Evolutionary conservation across 345 rosid species (phyloP), one percentile per base, ranked within the genome.

Genomic region (Anastatica hierochuntica): DNA sequence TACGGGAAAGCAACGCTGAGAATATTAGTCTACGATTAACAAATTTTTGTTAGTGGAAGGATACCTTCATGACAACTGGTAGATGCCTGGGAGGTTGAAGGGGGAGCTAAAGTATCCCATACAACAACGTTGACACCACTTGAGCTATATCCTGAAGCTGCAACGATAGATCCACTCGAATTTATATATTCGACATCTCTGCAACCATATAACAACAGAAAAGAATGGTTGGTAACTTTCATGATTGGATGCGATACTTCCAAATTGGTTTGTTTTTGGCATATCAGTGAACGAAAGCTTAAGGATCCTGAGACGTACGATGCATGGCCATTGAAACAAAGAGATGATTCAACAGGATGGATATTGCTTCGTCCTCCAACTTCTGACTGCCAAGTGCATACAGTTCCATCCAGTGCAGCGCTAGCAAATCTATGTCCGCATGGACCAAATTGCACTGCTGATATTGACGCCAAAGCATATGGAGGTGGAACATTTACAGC

Each of bases 61-160:
- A 55, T 50, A 90, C 95, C 97, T 78, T 90, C 88, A 76, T 90
- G 97, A 66, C 95, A 83, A 44, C 67, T 56, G 64, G 83, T 78
- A 45, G 90, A 79, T 60, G 97, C 95, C 41, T 68, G 85, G 6
- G 95, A 83, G 45, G 88, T 83, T 59, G 88, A 67, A 33, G 97
- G 84, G 3, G 94, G 97, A 70, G 95, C 97, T 71, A 83, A 66
- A 36, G 94, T 86, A 70, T 90, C 97, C 97, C 97, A 90, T 51
- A 90, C 63, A 47, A 90, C 95, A 30, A 80, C 94, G 73, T 86
- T 90, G 52, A 69, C 79, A 68, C 84, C 81, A 63, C 77, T 90
- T 27, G 86, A 73, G 73, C 84, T 90, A 69, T 68, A 69, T 71
- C 97, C 95, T 35, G 90, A 76, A 20, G 94, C 84, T 50, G 90